A percentile compares a stretch with the other conserved stretches of the same genome.
Evolutionary conservation across 208 protist species (phyloP).

Genomic region (Crithidia expoeki): DNA sequence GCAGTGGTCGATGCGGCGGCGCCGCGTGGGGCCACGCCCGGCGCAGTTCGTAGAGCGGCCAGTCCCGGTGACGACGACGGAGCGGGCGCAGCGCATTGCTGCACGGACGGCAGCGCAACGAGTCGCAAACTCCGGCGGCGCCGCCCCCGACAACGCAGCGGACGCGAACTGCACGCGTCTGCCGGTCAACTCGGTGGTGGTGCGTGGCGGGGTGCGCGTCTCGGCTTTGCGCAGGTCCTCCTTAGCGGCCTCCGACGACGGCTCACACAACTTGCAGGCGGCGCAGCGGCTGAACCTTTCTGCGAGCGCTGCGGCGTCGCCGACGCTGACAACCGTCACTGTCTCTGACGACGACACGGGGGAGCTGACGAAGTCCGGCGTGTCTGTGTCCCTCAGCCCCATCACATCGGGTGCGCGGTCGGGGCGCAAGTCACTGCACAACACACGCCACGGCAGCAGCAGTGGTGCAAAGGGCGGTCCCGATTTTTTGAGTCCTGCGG

Average conservation of each 20-base stretch:
- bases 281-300: neutral
- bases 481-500: constrained; percentile 1
- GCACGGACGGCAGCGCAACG: constrained; percentile 3
- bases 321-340: constrained; percentile 23
- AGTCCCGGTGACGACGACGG: neutral
- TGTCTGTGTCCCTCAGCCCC: constrained; percentile 29
- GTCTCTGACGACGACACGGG: constrained; percentile 34
- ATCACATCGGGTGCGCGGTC: constrained; percentile 26
- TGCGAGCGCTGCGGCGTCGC: constrained; percentile 1
- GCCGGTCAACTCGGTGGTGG: neutral
- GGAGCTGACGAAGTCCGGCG: constrained; percentile 14
- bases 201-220: constrained; percentile 7
- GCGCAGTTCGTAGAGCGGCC: neutral
- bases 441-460: constrained; percentile 15
- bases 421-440: constrained; percentile 6
- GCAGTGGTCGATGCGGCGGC: constrained; percentile 18
- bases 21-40: neutral
- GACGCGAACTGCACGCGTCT: neutral
- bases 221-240: constrained; percentile 1
- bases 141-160: neutral
- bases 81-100: constrained; percentile 18
- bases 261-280: neutral
- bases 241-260: neutral
- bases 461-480: neutral
- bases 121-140: neutral